Percentiles rank a stretch among this genome's conserved stretches.
phyloP scores from a whole-genome alignment of 2,329 filamentous ascomycete genomes.

The Aspergillus novoparasiticus region DNA sequence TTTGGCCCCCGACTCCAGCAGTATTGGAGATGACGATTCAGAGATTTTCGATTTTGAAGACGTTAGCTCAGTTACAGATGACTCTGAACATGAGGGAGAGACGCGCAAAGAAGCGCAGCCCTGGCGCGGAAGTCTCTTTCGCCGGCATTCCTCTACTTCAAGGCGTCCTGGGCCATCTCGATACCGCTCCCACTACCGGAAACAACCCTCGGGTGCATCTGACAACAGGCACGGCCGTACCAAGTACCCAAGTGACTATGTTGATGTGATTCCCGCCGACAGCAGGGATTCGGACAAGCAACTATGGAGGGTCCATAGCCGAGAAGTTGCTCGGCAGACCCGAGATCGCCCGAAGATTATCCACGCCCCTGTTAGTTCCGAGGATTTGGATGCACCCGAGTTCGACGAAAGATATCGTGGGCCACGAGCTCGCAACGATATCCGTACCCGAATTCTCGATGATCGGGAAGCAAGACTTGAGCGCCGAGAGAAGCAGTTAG shows the following conservation, averaged over 20 bases:
- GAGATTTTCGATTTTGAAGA: constrained; percentile 29
- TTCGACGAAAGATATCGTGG: constrained; percentile 10
- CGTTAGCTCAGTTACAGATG: constrained; percentile 31
- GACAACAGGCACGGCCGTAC: constrained; percentile 11
- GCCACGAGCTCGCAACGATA: constrained; percentile 24
- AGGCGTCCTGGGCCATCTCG: constrained; percentile 13
- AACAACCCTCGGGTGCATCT: constrained; percentile 16
- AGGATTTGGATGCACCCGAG: constrained; percentile 16
- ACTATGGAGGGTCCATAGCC: constrained; percentile 9
- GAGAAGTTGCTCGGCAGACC: constrained; percentile 18
- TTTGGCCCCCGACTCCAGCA: constrained; percentile 22
- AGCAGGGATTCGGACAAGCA: constrained; percentile 18
- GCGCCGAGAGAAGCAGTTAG: constrained; percentile 26
- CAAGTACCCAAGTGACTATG: constrained; percentile 19
- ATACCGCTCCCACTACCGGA: constrained; percentile 33
- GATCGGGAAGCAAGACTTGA: constrained; percentile 30
- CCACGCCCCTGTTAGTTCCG: constrained; percentile 16
- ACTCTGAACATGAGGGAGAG: constrained; percentile 26
- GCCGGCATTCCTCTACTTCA: constrained; percentile 23
- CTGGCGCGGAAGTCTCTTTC: constrained; percentile 23
- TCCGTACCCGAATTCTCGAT: constrained; percentile 31
- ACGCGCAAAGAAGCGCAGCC: constrained; percentile 16
- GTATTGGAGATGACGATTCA: constrained; percentile 34
- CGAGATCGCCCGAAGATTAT: constrained; percentile 25
- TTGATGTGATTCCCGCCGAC: constrained; percentile 30